Base-by-base conservation (phyloP, 352 stramenopile species). In the Peronosclerospora sorghi region DNA sequence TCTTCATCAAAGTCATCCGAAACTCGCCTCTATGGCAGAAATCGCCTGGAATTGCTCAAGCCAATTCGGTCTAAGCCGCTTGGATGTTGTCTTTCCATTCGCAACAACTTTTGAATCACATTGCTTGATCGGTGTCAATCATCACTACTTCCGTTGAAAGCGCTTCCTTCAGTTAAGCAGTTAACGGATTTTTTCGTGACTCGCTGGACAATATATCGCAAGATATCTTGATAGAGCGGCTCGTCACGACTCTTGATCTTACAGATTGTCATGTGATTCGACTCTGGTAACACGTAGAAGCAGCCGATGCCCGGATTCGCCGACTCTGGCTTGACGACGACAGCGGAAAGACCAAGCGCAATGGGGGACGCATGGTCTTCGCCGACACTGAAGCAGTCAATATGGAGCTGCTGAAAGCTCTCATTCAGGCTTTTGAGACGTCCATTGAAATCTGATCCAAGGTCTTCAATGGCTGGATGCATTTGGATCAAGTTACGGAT, bases 251-350 rank as follows among this genome's bases (percentile, higher is more conserved):
- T 67, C 58, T 85, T 83, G 13, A 69, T 70, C 52, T 92, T 92
- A 63, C 76, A 92, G 48, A 92, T 92, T 13, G 78, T 86, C 76
- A 92, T 92, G 66, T 92, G 80, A 37, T 92, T 73, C 8, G 74
- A 61, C 39, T 63, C 55, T 0, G 60, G 39, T 21, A 89, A 48
- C 17, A 88, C 44, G 45, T 74, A 69, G 46, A 92, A 92, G 30
- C 60, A 54, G 10, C 74, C 75, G 19, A 80, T 52, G n/a, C 73
- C 65, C 19, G 80, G 80, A 20, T 92, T 60, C 1, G 80, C 80
- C 2, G 75, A 92, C 17, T 80, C 57, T 5, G 80, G 74, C 39
- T 80, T 79, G 0, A 92, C 80, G 6, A 92, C 70, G 34, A 92
- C 56, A 30, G 77, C 71, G 5, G 68, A 83, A 15, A 89, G 49